Conservation (phyloP, 2,329 filamentous ascomycete genomes). For the Aureobasidium sp. region DNA sequence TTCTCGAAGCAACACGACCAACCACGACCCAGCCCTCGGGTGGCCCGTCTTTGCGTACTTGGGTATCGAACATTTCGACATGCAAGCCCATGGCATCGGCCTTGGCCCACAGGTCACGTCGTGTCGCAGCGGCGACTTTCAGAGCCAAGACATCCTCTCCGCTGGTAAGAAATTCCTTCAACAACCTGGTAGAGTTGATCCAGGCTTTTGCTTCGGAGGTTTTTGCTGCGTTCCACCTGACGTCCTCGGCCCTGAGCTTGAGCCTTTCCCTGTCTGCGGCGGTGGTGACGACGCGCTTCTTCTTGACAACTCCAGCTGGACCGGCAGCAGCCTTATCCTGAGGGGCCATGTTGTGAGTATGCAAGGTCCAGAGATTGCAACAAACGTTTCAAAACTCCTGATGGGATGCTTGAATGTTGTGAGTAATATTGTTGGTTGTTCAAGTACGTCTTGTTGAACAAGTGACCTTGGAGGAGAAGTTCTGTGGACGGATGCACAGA, state of each 20-base stretch:
- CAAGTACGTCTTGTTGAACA: slow-evolving; percentile 4
- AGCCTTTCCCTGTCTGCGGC: slow-evolving; percentile 3
- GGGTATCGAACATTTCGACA: slow-evolving; percentile 2
- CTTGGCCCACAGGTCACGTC: background rate
- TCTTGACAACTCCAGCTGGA: background rate
- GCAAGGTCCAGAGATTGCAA: background rate
- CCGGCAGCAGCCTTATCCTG: background rate
- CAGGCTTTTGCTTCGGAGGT: slow-evolving; percentile 7
- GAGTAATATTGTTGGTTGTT: background rate
- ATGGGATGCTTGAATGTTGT: background rate
- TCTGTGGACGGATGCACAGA: no score
- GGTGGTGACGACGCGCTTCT: slow-evolving; percentile 5
- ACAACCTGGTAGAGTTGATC: background rate
- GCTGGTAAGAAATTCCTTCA: background rate
- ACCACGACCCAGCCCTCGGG: background rate
- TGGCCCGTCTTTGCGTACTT: background rate
- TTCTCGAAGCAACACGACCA: background rate
- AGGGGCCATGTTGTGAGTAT: background rate
- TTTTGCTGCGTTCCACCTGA: background rate
- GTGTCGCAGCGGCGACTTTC: background rate
- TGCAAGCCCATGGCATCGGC: background rate
- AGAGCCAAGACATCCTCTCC: background rate
- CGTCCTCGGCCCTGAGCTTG: background rate
- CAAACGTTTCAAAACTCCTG: background rate
- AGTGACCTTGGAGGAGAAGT: slow-evolving; percentile 2